Conservation (phyloP, 257 asterid species). For the Agastache rugosa region DNA sequence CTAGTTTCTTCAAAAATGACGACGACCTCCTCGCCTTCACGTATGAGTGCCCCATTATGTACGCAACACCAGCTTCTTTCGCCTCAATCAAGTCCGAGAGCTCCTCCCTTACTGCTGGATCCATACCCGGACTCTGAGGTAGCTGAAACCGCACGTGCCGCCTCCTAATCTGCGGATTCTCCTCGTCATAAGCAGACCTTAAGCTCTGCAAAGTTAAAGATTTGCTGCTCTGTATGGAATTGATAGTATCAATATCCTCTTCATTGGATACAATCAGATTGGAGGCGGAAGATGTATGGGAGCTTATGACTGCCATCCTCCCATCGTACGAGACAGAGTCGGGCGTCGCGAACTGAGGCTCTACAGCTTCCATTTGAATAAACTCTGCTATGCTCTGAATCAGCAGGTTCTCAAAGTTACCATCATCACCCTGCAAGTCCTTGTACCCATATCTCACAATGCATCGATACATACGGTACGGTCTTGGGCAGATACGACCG, state of each 20-base stretch:
- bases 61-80: slow-evolving; percentile 92
- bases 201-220: slow-evolving; percentile 74
- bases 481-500: slow-evolving; percentile 92
- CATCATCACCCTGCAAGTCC: slow-evolving; percentile 85
- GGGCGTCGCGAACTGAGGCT: slow-evolving; percentile 70
- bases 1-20: slow-evolving; percentile 70
- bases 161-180: slow-evolving; percentile 76
- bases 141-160: slow-evolving; percentile 69
- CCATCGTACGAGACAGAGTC: slow-evolving; percentile 79
- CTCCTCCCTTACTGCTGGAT: slow-evolving; percentile 74
- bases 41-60: slow-evolving; percentile 92
- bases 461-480: slow-evolving; percentile 95
- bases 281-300: slow-evolving; percentile 47
- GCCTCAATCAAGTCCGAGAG: slow-evolving; percentile 80
- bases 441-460: slow-evolving; percentile 92
- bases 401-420: slow-evolving; percentile 75
- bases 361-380: slow-evolving; percentile 91
- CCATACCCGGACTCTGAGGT: slow-evolving; percentile 66
- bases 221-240: slow-evolving; percentile 71
- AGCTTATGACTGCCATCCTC: slow-evolving; percentile 95
- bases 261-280: slow-evolving; percentile 54
- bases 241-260: slow-evolving; percentile 44
- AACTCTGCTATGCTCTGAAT: slow-evolving; percentile 92
- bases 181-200: slow-evolving; percentile 76
- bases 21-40: slow-evolving; percentile 85